Evolutionary conservation across 73 alveolate genomes (phyloP).

Genomic region (Paramecium primaurelia): DNA sequence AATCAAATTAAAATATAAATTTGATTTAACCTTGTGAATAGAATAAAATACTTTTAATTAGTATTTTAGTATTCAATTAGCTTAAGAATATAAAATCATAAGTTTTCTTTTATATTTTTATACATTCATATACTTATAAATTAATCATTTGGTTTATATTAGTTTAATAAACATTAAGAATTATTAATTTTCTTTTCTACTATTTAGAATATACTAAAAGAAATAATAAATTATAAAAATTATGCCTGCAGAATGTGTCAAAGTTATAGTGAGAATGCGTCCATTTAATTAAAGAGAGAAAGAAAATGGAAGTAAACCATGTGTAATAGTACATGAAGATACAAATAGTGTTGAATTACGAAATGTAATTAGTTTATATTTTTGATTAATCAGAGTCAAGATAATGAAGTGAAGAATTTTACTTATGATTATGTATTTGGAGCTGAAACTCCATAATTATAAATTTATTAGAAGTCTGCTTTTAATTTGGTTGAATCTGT

Average conservation of each 20-base stretch:
- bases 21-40: neutral
- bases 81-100: no score
- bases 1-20: no score
- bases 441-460: constrained; percentile 78
- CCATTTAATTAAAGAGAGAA: constrained; percentile 76
- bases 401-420: constrained; percentile 61
- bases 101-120: no score
- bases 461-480: constrained; percentile 94
- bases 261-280: constrained; percentile 79
- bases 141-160: no score
- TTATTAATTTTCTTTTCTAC: no score
- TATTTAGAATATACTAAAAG: neutral
- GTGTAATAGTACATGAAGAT: constrained; percentile 51
- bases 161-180: no score
- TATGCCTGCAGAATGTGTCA: constrained; percentile 70
- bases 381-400: neutral
- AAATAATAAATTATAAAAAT: neutral
- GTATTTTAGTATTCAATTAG: no score
- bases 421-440: constrained; percentile 93
- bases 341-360: constrained; percentile 45
- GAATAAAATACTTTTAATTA: no score
- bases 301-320: constrained; percentile 32
- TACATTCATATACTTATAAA: no score
- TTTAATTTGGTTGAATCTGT: constrained; percentile 94
- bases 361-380: neutral